These are phyloP conservation scores for Sugiyamaella novakii DNA, from an alignment of 1,139 yeast species.

Conservation along the genomic window DNA sequence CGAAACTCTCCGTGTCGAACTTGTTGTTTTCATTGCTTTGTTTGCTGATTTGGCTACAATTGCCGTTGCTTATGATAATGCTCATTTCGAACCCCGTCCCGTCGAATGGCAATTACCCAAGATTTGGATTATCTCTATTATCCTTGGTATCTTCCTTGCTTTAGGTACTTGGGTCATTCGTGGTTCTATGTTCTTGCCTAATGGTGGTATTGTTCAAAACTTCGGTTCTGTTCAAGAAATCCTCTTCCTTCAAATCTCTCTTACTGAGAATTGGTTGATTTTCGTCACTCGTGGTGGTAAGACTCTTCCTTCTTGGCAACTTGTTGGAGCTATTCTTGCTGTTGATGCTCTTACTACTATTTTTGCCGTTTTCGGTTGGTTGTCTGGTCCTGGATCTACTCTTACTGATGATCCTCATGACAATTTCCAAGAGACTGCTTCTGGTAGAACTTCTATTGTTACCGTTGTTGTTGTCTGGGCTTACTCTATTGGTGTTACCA, in stretches of 20 bases:
- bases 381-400: conserved; percentile 57
- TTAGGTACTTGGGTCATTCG: conserved; percentile 90
- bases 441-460: conserved; percentile 95
- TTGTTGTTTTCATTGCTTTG: conserved; percentile 91
- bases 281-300: conserved; percentile 97
- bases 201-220: conserved; percentile 92
- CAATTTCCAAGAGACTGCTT: conserved; percentile 44
- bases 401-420: conserved; percentile 34
- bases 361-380: conserved; percentile 95
- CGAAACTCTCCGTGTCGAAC: conserved; percentile 77
- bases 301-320: conserved; percentile 98
- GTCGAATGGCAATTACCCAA: conserved; percentile 95
- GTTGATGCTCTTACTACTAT: conserved; percentile 89
- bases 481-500: conserved; percentile 95
- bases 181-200: conserved; percentile 83
- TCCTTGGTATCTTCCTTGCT: conserved; percentile 80
- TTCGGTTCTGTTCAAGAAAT: conserved; percentile 93
- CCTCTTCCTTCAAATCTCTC: conserved; percentile 85
- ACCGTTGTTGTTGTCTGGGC: conserved; percentile 92
- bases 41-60: conserved; percentile 95
- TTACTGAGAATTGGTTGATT: conserved; percentile 95
- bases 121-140: conserved; percentile 93
- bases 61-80: conserved; percentile 94
- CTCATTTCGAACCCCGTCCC: conserved; percentile 87
- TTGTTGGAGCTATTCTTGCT: conserved; percentile 85